These are phyloP conservation scores for Theileria annulata DNA, from an alignment of 169 alveolate species.

Conservation along the genomic window DNA sequence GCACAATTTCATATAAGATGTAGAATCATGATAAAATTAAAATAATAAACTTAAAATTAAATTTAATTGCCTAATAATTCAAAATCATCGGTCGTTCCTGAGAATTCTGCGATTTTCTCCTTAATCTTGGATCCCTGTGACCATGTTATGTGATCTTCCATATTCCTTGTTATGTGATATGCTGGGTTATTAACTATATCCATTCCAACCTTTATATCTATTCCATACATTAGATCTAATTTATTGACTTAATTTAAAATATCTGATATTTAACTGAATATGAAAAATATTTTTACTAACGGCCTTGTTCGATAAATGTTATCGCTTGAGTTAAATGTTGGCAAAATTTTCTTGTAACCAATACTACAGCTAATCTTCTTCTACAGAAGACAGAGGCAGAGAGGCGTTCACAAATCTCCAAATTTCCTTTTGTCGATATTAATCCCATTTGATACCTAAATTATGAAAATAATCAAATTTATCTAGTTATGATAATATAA, in stretches of 20 bases:
- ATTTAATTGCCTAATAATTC: slow-evolving; percentile 73
- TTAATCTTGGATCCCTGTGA: slow-evolving; percentile 90
- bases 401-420: slow-evolving; percentile 89
- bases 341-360: slow-evolving; percentile 90
- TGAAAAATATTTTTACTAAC: slow-evolving; percentile 36
- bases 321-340: slow-evolving; percentile 92
- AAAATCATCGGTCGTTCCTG: slow-evolving; percentile 71
- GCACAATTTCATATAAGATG: neutral
- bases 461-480: neutral
- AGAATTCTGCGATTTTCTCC: slow-evolving; percentile 68
- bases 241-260: neutral
- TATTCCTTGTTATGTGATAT: slow-evolving; percentile 90
- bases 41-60: too few species aligned
- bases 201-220: slow-evolving; percentile 90
- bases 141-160: slow-evolving; percentile 98
- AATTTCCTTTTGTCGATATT: slow-evolving; percentile 84
- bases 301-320: slow-evolving; percentile 96
- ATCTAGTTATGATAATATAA: too few species aligned
- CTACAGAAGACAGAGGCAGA: slow-evolving; percentile 96
- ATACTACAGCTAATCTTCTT: slow-evolving; percentile 94
- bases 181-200: slow-evolving; percentile 95
- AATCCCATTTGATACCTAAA: slow-evolving; percentile 90
- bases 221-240: neutral
- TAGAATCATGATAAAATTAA: too few species aligned
- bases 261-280: neutral